These are phyloP conservation scores for Paramecium sonneborni DNA, from an alignment of 73 alveolate species.

Conservation along the genomic window DNA sequence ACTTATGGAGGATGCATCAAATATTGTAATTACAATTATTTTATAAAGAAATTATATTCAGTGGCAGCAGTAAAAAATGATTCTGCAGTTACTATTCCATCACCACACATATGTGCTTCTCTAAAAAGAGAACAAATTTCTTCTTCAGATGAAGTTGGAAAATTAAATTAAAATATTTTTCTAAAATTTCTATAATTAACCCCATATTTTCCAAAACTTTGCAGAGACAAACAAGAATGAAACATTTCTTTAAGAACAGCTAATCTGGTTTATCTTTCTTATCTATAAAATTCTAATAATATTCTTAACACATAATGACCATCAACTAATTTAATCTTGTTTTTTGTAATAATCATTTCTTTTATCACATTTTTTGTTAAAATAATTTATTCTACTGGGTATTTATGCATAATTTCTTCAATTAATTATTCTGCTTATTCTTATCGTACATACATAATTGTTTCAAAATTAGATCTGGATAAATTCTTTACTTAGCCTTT, in stretches of 20 bases:
- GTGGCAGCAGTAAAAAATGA: slow-evolving; percentile 62
- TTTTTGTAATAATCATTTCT: slow-evolving; percentile 31
- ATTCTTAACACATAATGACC: slow-evolving; percentile 55
- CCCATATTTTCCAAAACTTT: slow-evolving; percentile 55
- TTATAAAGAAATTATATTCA: slow-evolving; percentile 45
- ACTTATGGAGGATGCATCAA: slow-evolving; percentile 42
- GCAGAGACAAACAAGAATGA: slow-evolving; percentile 30
- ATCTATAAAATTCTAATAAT: slow-evolving; percentile 52
- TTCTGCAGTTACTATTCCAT: slow-evolving; percentile 65
- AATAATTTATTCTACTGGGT: slow-evolving; percentile 61
- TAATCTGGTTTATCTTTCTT: slow-evolving; percentile 42
- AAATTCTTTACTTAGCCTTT: slow-evolving; percentile 76
- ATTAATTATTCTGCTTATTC: slow-evolving; percentile 68
- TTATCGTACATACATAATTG: slow-evolving; percentile 61
- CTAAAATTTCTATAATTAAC: slow-evolving; percentile 38
- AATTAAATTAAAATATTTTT: slow-evolving; percentile 56
- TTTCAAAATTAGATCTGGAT: slow-evolving; percentile 66
- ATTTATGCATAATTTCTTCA: slow-evolving; percentile 69
- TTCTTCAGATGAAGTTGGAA: slow-evolving; percentile 36
- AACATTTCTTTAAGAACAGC: slow-evolving; percentile 52
- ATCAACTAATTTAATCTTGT: slow-evolving; percentile 22
- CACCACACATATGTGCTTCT: slow-evolving; percentile 61
- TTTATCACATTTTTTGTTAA: slow-evolving; percentile 54
- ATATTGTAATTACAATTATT: slow-evolving; percentile 9
- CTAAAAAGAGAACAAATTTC: slow-evolving; percentile 40